Base-by-base conservation (phyloP, 2,329 filamentous ascomycete genomes). In the Claviceps arundinis region DNA sequence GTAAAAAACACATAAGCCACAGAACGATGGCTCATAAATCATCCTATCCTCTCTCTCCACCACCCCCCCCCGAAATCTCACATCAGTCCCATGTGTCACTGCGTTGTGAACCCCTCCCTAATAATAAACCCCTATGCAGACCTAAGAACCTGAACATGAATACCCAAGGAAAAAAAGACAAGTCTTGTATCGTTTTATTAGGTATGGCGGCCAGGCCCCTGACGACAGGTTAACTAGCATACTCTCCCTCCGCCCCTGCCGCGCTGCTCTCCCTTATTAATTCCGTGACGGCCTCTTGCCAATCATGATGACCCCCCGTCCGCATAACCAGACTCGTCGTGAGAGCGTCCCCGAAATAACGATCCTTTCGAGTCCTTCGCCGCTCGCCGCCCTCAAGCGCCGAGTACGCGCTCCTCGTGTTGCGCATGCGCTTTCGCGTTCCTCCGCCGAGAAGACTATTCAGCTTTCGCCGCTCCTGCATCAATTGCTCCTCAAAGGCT, bases 331-430 rank as follows among this genome's bases (percentile, higher is more conserved):
- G 68, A 1, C 71, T 64, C 3, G 80, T 71, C 59, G 86, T 82
- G 9, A 87, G 64, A 11, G 73, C 70, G 3, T 75, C 71, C 0
- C 76, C 72, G 61, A 94, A 91, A 74, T 88, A 93, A 54, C 75
- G 76, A 55, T 91, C 86, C 48, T 79, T 74, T 43, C 87, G 75
- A 7, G 82, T 87, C 2, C 71, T 79, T 34, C 75, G 74, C 55
- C 88, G 78, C 51, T 78, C 73, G 1, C 86, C 84, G 14, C 87
- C 87, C 63, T 93, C 88, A 0, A 90, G 69, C 0, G 89, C 89
- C 38, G 85, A 87, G 51, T 85, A 77, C 47, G 86, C 86, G 47
- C 84, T 81, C 51, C 88, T 72, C 0, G 89, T 94, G 2, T 77
- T 89, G 24, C 88, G 73, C 62, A 80, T 74, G 16, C 82, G 74